phyloP scores from a whole-genome alignment of 345 rosid species.

The Salix dunnii region DNA sequence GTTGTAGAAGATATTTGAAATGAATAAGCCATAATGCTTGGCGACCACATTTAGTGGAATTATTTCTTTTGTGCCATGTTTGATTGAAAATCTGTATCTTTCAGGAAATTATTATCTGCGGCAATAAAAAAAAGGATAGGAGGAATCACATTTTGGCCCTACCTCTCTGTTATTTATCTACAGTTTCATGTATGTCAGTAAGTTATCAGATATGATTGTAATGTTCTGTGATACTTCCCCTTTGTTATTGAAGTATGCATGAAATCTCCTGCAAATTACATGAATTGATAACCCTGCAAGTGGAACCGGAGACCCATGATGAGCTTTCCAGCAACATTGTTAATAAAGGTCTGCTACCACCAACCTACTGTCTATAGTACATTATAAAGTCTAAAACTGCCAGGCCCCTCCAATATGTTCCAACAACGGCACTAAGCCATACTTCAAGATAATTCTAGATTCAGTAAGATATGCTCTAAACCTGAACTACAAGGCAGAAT shows the following conservation, averaged over 20 bases:
- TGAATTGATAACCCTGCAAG: neutral
- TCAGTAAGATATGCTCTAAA: neutral
- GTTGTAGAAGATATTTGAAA: neutral
- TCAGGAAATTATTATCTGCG: neutral
- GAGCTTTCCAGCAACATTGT: neutral
- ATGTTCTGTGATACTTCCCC: neutral
- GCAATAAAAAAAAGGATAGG: neutral
- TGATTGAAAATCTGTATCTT: neutral
- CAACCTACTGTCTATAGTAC: neutral
- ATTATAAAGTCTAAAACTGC: conserved; percentile 8
- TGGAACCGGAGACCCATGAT: neutral
- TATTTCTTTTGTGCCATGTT: neutral
- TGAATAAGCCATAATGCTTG: neutral
- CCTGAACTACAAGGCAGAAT: neutral
- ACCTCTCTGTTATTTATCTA: neutral
- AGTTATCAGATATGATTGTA: neutral
- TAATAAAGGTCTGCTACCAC: neutral
- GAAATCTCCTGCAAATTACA: neutral
- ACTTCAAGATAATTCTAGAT: neutral
- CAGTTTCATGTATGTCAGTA: neutral
- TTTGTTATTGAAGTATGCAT: neutral
- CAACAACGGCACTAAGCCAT: neutral
- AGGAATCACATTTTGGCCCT: neutral
- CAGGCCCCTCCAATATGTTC: conserved; percentile 1
- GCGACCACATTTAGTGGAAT: neutral